Base-by-base conservation (phyloP, 2,329 filamentous ascomycete genomes). In the Botrytis hyacinthi region DNA sequence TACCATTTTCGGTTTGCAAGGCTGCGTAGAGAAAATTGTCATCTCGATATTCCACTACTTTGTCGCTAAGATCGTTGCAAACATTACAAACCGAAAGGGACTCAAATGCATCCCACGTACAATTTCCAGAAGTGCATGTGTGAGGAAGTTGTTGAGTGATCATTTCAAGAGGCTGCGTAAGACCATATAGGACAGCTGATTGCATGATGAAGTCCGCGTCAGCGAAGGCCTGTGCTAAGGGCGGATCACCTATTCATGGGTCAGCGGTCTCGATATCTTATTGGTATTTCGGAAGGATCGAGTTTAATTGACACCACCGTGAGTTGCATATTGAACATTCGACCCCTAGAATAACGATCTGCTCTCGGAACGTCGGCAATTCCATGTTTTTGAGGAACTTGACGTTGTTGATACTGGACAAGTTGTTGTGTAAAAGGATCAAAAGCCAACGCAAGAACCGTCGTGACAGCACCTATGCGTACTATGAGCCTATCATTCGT, bases 361-460 rank as follows among this genome's bases (percentile, higher is more conserved):
- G 65, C 46, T 40, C 46, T 54, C 8, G 65, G 65, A 22, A 67
- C 26, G 10, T 20, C 37, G 46, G 65, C 46, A 26, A 12, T 48
- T 67, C 65, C 46, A 29, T 29, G 10, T 5, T 32, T n/a, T 29
- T 12, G 65, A 54, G 65, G 65, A 51, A 54, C 46, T 20, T n/a
- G 35, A 40, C 46, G 65, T n/a, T 67, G 65, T 26, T 67, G 46
- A 40, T 67, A 67, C 5, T 67, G 65, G 37, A 54, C 46, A 35
- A 67, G 65, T 40, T 67, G 65, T 40, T 67, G 65, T n/a, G 65
- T 67, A 18, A 67, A 67, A 22, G 65, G 65, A 35, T 67, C 65
- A 29, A 67, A 32, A 20, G 46, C 65, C 46, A 67, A 67, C 37
- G 65, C 65, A 54, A 67, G 32, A n/a, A 67, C 46, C 14, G 46